A percentile compares a stretch with the other conserved stretches of the same genome.
phyloP scores from a whole-genome alignment of 2,329 filamentous ascomycete genomes.

The Venturia pyrina region DNA sequence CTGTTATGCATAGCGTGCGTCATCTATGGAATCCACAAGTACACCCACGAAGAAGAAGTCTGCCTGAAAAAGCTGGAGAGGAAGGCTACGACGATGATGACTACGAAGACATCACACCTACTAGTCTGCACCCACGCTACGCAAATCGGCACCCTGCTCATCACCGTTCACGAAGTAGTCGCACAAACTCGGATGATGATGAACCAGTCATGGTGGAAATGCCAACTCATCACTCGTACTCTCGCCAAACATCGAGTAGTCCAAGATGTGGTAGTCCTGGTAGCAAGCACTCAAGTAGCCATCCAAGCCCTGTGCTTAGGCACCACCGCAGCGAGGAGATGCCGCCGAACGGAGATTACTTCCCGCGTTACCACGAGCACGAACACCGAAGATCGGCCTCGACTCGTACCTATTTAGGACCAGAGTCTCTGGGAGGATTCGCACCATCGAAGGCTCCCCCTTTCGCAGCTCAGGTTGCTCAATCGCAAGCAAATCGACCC shows the following conservation, averaged over 20 bases:
- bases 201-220: not conserved
- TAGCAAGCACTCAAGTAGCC: slow-evolving; percentile 17
- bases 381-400: slow-evolving; percentile 14
- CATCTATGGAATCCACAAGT: slow-evolving; percentile 10
- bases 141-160: not conserved
- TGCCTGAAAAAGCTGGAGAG: not conserved
- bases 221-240: slow-evolving; percentile 1
- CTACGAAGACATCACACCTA: slow-evolving; percentile 11
- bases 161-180: not conserved
- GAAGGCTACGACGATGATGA: slow-evolving; percentile 9
- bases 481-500: slow-evolving; percentile 19
- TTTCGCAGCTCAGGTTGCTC: slow-evolving; percentile 37
- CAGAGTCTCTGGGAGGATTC: slow-evolving; percentile 25
- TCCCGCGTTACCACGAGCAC: slow-evolving; percentile 17
- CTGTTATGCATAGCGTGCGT: slow-evolving; percentile 18
- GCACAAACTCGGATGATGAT: slow-evolving; percentile 5
- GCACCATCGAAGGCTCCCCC: slow-evolving; percentile 35
- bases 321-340: slow-evolving; percentile 34
- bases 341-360: slow-evolving; percentile 30
- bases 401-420: slow-evolving; percentile 15
- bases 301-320: slow-evolving; percentile 22
- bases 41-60: slow-evolving; percentile 6
- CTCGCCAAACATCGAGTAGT: not conserved
- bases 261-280: not conserved
- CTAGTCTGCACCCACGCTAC: slow-evolving; percentile 3